phyloP scores from a whole-genome alignment of 331 rosid species.

The Rosa hybrid region DNA sequence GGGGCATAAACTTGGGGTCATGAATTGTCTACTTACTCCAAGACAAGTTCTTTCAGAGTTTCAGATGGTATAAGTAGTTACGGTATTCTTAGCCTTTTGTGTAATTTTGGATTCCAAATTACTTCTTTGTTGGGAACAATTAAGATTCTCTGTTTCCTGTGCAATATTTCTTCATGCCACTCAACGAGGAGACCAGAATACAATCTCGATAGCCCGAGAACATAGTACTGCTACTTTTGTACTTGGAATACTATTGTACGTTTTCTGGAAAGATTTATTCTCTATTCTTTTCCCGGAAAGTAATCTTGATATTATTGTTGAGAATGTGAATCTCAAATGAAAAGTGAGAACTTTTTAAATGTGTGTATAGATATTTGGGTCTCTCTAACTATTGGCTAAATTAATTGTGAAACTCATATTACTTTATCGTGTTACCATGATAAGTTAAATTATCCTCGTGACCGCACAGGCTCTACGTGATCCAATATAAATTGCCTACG shows the following conservation, averaged over 20 bases:
- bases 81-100: not conserved
- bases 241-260: not conserved
- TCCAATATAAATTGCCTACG: too few relatives aligned
- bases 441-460: too few relatives aligned
- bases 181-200: slow-evolving; percentile 14
- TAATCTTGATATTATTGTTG: not conserved
- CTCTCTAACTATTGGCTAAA: too few relatives aligned
- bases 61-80: not conserved
- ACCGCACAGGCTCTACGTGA: too few relatives aligned
- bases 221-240: not conserved
- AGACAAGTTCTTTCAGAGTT: not conserved
- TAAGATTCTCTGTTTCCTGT: not conserved
- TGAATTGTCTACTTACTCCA: not conserved
- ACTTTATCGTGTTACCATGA: too few relatives aligned
- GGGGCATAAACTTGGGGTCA: not conserved
- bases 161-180: not conserved
- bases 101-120: not conserved
- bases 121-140: slow-evolving; percentile 10
- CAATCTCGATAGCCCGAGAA: not conserved
- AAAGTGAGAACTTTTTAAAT: not conserved
- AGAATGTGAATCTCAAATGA: not conserved
- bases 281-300: not conserved
- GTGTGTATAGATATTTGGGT: not conserved
- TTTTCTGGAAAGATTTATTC: slow-evolving; percentile 2
- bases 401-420: not conserved